Base-by-base conservation (phyloP, 352 stramenopile genomes). In the Pythium plurisporium region DNA sequence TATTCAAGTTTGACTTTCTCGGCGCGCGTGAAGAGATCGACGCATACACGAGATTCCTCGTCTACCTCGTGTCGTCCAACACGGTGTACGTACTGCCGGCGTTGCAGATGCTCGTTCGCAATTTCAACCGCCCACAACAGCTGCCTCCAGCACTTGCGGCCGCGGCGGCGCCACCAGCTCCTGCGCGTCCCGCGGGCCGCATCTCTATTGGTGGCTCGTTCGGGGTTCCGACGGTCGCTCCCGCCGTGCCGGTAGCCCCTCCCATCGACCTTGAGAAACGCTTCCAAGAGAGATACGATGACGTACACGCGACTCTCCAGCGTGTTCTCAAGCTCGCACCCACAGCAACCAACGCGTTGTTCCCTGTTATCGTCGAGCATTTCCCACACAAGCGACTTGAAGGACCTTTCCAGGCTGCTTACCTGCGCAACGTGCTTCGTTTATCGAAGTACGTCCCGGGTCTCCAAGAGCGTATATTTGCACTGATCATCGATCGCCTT, bases 361-460 rank as follows among this genome's bases (percentile, higher is more conserved):
- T 92, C 57, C 79, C 81, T 12, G 72, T 90, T 29, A 45, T 94
- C 23, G 86, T 76, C 26, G 79, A 91, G 42, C 72, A 89, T 34
- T 90, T 91, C 49, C 85, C 85, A 12, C 85, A 94, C 69, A 94
- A 94, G 61, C 80, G 85, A 3, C 63, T 91, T 45, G 82, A 91
- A 29, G 76, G 76, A 12, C 34, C 55, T 2, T 78, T 73, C 51
- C 85, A 94, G 47, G 71, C 89, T 17, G 75, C 79, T 22, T 92
- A 89, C 51, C 49, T 94, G 37, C 64, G 64, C 30, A 91, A 92
- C 66, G 59, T 92, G 26, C 63, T 94, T 14, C 62, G 73, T n/a
- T 58, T 94, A 12, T 85, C 76, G 7, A 77, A 59, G 14, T 91
- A 91, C 49, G 68, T 86, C 17, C 59, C 78, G 14, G 76, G 76